Evolutionary conservation across 148 eudicot genomes (phyloP), one percentile per base, ranked within the genome.

Genomic region (Fagopyrum esculentum): DNA sequence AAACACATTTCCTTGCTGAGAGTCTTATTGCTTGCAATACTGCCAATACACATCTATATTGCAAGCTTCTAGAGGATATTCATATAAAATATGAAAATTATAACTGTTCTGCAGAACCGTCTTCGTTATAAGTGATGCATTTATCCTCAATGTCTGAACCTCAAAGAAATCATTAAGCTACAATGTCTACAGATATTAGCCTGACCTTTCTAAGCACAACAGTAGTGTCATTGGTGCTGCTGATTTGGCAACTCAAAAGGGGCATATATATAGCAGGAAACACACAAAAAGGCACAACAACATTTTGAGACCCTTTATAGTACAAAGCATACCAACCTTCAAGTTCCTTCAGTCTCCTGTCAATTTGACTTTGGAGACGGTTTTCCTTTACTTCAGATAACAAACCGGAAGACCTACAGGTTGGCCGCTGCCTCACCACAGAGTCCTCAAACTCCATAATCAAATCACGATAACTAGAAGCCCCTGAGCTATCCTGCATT

Each of bases 371-470:
- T 73, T 78, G 83, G 15, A 88, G 70, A 74, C 99, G 92, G 75
- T 69, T 83, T 73, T 89, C 90, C 80, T 81, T 86, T 73, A 85
- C 76, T 78, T 86, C 85, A 8, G 87, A 54, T 83, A 96, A 80
- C 46, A 61, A 81, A 76, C 74, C 80, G 76, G 94, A 83, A 52
- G 93, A 85, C 85, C 84, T 80, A 74, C 89, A 91, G 77, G 79
- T 87, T 6, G 87, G 83, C 49, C 97, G 84, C 75, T 96, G 97
- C 83, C 83, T 81, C 45, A 79, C 82, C 77, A 96, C 77, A 12
- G 98, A 96, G 84, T 87, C 97, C 85, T 91, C 90, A 81, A 92
- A 91, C 80, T 91, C 95, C 85, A 85, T 64, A 79, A 96, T 81
- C 82, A 92, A 77, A 79, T 92, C 90, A 48, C 90, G 87, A 73